Evolutionary conservation across 1,139 yeast species (phyloP), one percentile per base, ranked within the genome.

Genomic region (Taphrina wiesneri): DNA sequence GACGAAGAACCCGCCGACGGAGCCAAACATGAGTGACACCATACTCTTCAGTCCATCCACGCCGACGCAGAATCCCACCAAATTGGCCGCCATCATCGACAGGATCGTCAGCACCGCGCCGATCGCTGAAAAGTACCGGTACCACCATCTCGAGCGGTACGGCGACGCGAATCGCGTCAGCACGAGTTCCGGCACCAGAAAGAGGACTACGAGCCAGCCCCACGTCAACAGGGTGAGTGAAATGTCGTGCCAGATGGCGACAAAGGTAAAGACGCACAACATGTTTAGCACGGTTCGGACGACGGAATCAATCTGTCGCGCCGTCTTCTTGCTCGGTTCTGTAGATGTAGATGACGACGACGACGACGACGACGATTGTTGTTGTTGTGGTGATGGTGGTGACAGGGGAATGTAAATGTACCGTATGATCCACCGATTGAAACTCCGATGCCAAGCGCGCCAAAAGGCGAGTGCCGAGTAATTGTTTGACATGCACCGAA

Each of bases 401-500:
- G 56, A 61, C 15, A 49, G 49, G 15, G 65, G 66, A 26, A 60
- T 46, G 52, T 46, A 67, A 15, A 67, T 47, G 72, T 86, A 86
- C 69, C 96, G 81, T 19, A 88, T 82, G 51, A 90, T 87, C 96
- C 97, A 95, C 71, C 89, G 83, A 77, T 93, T 92, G 78, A 81
- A 95, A 49, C 96, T 88, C 72, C 98, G 83, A 75, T 95, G 99
- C 99, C 99, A 95, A 1, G 97, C 96, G 74, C 99, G 83, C 99
- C 99, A 95, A 75, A 95, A 95, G 11, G 96, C 91, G 69, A 90
- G 77, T 0, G 97, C 95, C 28, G 96, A 88, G 75, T 87, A 93
- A 76, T 93, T 95, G 76, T 95, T 90, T 75, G 90, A 89, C 85
- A 95, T 90, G 74, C 99, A 92, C 67, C 99, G 81, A 67, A 95